These are phyloP conservation scores for Phytophthora sp. DNA, from an alignment of 352 stramenopile species.

Conservation along the genomic window DNA sequence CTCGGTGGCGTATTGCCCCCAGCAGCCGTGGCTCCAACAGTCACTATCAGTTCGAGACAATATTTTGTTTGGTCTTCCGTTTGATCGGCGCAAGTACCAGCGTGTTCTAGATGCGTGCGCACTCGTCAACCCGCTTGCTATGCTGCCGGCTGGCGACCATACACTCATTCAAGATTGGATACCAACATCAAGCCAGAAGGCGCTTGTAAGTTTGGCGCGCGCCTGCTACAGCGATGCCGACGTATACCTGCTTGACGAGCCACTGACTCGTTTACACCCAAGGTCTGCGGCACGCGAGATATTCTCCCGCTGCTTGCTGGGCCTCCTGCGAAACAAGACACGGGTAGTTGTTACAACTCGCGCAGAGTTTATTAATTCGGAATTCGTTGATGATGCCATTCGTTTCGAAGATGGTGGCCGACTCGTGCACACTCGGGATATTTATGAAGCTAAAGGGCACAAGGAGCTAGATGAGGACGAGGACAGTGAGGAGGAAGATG, in stretches of 20 bases:
- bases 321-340: slow-evolving; percentile 69
- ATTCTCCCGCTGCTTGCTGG: slow-evolving; percentile 80
- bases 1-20: slow-evolving; percentile 87
- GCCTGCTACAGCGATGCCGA: slow-evolving; percentile 87
- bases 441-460: slow-evolving; percentile 25
- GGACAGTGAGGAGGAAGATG: slow-evolving; percentile 30
- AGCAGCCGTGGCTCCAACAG: slow-evolving; percentile 94
- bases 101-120: slow-evolving; percentile 81
- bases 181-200: slow-evolving; percentile 67
- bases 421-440: slow-evolving; percentile 54
- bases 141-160: slow-evolving; percentile 83
- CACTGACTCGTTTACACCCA: slow-evolving; percentile 52
- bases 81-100: slow-evolving; percentile 73
- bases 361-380: slow-evolving; percentile 66
- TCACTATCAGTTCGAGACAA: slow-evolving; percentile 79
- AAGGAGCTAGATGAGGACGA: slow-evolving; percentile 26
- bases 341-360: slow-evolving; percentile 75
- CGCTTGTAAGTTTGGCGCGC: slow-evolving; percentile 80
- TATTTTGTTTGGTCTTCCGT: slow-evolving; percentile 92
- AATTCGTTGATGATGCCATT: slow-evolving; percentile 65
- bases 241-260: slow-evolving; percentile 73
- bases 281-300: slow-evolving; percentile 80
- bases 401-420: slow-evolving; percentile 51
- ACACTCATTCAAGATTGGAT: slow-evolving; percentile 81
- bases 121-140: slow-evolving; percentile 76